Conservation (phyloP, 2,329 filamentous ascomycete genomes). For the Penicillium capsulatum region DNA sequence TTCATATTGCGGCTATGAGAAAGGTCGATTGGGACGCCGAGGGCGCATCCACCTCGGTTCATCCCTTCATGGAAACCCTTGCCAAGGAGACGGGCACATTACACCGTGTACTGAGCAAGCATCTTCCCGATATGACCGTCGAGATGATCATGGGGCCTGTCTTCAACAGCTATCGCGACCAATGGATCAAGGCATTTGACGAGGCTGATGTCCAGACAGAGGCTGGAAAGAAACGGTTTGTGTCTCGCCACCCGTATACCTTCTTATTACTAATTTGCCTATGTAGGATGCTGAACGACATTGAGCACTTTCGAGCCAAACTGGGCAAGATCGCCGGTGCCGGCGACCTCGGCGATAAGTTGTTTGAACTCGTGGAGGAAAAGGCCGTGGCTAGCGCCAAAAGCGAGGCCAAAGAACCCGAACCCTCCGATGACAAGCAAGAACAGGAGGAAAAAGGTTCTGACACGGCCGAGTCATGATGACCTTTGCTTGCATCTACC, state of each 20-base stretch:
- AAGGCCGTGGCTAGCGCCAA: slow-evolving; percentile 28
- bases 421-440: slow-evolving; percentile 9
- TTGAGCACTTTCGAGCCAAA: slow-evolving; percentile 66
- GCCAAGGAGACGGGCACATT: slow-evolving; percentile 81
- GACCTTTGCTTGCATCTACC: not conserved
- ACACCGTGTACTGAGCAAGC: slow-evolving; percentile 76
- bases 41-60: slow-evolving; percentile 47
- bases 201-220: slow-evolving; percentile 63
- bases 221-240: slow-evolving; percentile 65
- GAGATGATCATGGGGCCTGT: slow-evolving; percentile 81
- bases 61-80: slow-evolving; percentile 79
- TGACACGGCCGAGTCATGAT: slow-evolving; percentile 15
- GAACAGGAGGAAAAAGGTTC: slow-evolving; percentile 12
- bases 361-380: slow-evolving; percentile 51
- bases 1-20: slow-evolving; percentile 71
- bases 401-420: slow-evolving; percentile 5
- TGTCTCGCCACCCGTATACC: not conserved
- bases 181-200: slow-evolving; percentile 68
- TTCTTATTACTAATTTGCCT: slow-evolving; percentile 11
- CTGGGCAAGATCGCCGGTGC: slow-evolving; percentile 77
- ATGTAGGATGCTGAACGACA: slow-evolving; percentile 69
- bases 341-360: slow-evolving; percentile 65
- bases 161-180: slow-evolving; percentile 74
- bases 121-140: slow-evolving; percentile 72
- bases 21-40: slow-evolving; percentile 68